A percentile compares a stretch with the other conserved stretches of the same genome.
These are phyloP conservation scores for Rhizopus sp. DNA, from an alignment of 371 early-diverging fungal genomes.

Conservation along the genomic window DNA sequence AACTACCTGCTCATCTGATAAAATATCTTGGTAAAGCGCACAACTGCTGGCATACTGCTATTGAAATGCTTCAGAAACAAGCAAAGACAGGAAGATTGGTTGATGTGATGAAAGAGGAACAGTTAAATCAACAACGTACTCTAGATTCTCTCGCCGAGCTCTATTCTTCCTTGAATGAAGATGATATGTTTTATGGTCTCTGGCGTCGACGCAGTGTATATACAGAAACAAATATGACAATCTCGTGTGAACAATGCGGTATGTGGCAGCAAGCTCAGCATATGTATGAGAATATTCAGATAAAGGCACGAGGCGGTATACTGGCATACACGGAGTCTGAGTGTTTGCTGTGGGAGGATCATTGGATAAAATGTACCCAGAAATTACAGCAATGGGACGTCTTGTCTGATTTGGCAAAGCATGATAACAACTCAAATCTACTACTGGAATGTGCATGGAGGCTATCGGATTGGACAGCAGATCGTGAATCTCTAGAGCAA, in stretches of 20 bases:
- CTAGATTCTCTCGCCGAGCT: conserved; percentile 90
- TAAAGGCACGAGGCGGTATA: conserved; percentile 86
- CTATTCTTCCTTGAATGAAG: conserved; percentile 76
- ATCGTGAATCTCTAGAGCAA: conserved; percentile 72
- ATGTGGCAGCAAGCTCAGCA: conserved; percentile 93
- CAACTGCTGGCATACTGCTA: conserved; percentile 89
- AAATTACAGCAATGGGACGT: conserved; percentile 99
- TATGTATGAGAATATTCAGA: conserved; percentile 93
- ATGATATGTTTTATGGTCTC: conserved; percentile 92
- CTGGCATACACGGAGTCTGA: conserved; percentile 95
- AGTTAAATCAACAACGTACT: conserved; percentile 77
- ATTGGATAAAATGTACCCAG: conserved; percentile 93
- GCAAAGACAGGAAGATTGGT: conserved; percentile 44
- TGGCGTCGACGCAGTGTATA: conserved; percentile 94
- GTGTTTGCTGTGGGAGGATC: conserved; percentile 96
- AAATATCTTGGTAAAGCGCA: conserved; percentile 89
- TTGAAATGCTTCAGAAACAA: conserved; percentile 73
- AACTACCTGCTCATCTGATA: conserved; percentile 91
- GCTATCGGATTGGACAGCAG: conserved; percentile 87
- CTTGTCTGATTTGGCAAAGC: conserved; percentile 88
- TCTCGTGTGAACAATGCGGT: conserved; percentile 93
- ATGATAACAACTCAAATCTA: conserved; percentile 85
- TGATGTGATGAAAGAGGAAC: conserved; percentile 74
- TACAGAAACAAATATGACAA: conserved; percentile 93
- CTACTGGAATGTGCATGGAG: conserved; percentile 92